Conservation (phyloP, 2,329 filamentous ascomycete genomes). For the Trichoderma sp. region DNA sequence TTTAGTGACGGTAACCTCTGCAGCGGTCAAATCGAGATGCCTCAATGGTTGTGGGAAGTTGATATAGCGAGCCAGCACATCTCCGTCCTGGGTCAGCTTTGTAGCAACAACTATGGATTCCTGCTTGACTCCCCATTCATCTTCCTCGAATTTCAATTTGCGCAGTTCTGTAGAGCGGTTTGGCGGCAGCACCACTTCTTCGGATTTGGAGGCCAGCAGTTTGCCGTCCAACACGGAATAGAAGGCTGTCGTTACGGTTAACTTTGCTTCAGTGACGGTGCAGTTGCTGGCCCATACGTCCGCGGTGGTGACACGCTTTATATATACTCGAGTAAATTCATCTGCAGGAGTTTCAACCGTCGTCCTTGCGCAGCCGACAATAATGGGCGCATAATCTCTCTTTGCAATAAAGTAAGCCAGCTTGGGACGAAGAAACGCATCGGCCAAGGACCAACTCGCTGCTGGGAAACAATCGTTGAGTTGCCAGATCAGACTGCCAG, state of each 20-base stretch:
- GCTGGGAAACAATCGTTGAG: slow-evolving; percentile 25
- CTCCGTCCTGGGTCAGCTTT: slow-evolving; percentile 5
- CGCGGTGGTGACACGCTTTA: neutral
- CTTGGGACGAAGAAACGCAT: slow-evolving; percentile 16
- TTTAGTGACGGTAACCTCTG: slow-evolving; percentile 1
- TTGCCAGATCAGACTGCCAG: slow-evolving; percentile 18
- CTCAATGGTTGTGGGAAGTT: slow-evolving; percentile 24
- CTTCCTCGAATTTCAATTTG: slow-evolving; percentile 7
- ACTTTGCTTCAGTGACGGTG: neutral
- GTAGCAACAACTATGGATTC: slow-evolving; percentile 9
- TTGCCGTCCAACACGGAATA: slow-evolving; percentile 10
- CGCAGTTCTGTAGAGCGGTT: slow-evolving; percentile 16
- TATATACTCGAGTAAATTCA: slow-evolving; percentile 4
- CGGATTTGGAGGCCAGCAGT: neutral
- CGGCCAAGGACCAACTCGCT: slow-evolving; percentile 18
- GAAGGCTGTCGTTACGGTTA: neutral
- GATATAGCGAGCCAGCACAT: slow-evolving; percentile 11
- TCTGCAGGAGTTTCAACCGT: slow-evolving; percentile 6
- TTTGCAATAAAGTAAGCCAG: slow-evolving; percentile 22
- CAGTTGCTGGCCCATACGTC: slow-evolving; percentile 19
- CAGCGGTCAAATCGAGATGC: neutral
- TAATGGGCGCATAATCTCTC: slow-evolving; percentile 3
- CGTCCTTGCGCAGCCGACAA: slow-evolving; percentile 8
- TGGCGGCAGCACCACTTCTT: slow-evolving; percentile 10
- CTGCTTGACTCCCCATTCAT: slow-evolving; percentile 8